A percentile compares a stretch with the other conserved stretches of the same genome.
phyloP scores from a whole-genome alignment of 805 yeast genomes.

The Metschnikowia colocasiae region DNA sequence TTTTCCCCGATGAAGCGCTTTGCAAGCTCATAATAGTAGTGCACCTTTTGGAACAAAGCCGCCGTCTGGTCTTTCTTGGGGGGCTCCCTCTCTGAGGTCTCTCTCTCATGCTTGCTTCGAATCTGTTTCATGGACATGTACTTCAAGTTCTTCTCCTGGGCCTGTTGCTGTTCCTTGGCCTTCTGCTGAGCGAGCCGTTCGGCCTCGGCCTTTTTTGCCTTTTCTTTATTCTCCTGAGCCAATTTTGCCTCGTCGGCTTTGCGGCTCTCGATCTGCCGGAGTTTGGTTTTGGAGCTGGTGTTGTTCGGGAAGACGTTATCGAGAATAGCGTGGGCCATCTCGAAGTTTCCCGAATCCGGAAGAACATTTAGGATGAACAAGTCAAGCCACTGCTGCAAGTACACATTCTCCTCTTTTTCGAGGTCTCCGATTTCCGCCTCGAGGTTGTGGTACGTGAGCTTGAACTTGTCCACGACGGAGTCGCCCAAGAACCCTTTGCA shows the following conservation, averaged over 20 bases:
- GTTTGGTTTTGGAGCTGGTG: conserved; percentile 11
- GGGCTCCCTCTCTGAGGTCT: background rate
- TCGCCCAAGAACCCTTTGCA: conserved; percentile 19
- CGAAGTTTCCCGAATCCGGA: conserved; percentile 27
- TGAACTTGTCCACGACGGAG: conserved; percentile 13
- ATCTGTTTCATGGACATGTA: conserved; percentile 32
- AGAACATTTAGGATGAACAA: conserved; percentile 35
- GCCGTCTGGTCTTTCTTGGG: background rate
- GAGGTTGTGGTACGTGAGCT: conserved; percentile 12
- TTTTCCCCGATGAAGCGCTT: conserved; percentile 26
- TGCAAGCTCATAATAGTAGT: conserved; percentile 13
- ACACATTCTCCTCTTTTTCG: conserved; percentile 12
- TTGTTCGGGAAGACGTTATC: conserved; percentile 7
- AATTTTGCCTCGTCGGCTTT: conserved; percentile 6
- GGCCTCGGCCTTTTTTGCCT: conserved; percentile 18
- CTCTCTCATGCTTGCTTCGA: conserved; percentile 14
- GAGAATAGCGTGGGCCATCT: conserved; percentile 27
- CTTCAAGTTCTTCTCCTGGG: conserved; percentile 23
- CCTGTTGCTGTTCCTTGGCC: conserved; percentile 14
- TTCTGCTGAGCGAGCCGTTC: conserved; percentile 19
- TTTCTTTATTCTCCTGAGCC: conserved; percentile 11
- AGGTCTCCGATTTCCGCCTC: conserved; percentile 7
- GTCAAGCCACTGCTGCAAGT: conserved; percentile 26
- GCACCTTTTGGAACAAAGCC: conserved; percentile 3
- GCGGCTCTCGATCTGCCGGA: conserved; percentile 13